Conservation (phyloP, 2,329 filamentous ascomycete species). For the Rhynchosporium graminicola region DNA sequence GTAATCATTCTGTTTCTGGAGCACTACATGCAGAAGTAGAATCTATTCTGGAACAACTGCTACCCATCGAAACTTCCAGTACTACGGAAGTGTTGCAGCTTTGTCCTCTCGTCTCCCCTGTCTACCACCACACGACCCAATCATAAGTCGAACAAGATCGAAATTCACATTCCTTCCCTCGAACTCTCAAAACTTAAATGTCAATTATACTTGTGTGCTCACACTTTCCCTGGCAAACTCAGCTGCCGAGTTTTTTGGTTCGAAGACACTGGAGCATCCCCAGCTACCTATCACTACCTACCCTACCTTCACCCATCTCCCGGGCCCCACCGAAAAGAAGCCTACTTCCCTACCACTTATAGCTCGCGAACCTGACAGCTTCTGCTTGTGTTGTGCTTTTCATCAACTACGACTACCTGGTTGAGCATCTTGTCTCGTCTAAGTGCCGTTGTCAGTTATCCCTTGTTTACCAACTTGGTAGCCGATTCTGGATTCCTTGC, state of each 20-base stretch:
- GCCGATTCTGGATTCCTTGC: neutral
- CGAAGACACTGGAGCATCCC: neutral
- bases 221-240: neutral
- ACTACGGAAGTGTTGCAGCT: slow-evolving; percentile 10
- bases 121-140: neutral
- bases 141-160: neutral
- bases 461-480: neutral
- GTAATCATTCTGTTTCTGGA: slow-evolving; percentile 11
- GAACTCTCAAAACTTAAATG: slow-evolving; percentile 11
- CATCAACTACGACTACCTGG: neutral
- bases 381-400: neutral
- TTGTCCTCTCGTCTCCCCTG: neutral
- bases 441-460: slow-evolving; percentile 5
- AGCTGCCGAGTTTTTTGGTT: neutral
- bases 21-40: slow-evolving; percentile 6
- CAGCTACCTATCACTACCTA: neutral
- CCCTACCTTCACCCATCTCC: neutral
- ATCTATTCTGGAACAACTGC: slow-evolving; percentile 13
- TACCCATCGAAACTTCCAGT: slow-evolving; percentile 2
- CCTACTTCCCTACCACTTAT: neutral
- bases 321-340: slow-evolving; percentile 4
- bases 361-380: neutral
- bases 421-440: slow-evolving; percentile 3
- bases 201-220: slow-evolving; percentile 5
- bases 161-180: neutral